Conservation (phyloP, 2,329 filamentous ascomycete genomes). For the Cercospora sp. region DNA sequence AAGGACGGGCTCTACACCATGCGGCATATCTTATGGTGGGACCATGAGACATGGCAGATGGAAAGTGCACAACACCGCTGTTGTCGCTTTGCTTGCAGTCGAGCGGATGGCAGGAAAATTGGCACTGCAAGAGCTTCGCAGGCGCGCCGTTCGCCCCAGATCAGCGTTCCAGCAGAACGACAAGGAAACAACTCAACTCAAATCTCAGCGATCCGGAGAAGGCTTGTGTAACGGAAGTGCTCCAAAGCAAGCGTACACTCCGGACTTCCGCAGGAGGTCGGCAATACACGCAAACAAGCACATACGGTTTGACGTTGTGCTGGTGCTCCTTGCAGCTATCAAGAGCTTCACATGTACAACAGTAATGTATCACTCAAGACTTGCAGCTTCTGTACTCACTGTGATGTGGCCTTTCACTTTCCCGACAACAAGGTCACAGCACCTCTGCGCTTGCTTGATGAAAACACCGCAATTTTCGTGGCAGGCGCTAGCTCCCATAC, state of each 20-base stretch:
- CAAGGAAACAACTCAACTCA: conserved; percentile 6
- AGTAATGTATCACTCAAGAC: conserved; percentile 1
- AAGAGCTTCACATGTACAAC: conserved; percentile 2
- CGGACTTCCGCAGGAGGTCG: not conserved
- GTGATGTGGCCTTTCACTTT: not conserved
- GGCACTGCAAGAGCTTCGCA: not conserved
- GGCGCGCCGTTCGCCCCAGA: not conserved
- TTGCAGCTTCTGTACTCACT: not conserved
- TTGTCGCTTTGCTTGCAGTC: not conserved
- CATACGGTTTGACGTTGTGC: not conserved
- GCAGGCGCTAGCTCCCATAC: not conserved
- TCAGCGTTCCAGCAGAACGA: not conserved
- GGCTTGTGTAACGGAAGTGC: conserved; percentile 17
- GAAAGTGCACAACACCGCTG: not conserved
- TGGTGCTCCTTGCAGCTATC: not conserved
- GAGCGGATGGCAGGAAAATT: not conserved
- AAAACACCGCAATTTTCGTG: not conserved
- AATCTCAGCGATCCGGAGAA: not conserved
- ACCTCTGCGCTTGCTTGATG: not conserved
- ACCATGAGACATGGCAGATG: not conserved
- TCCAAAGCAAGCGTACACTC: conserved; percentile 2
- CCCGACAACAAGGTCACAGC: not conserved
- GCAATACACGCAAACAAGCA: not conserved
- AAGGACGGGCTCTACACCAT: not conserved
- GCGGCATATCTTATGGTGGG: not conserved